These are phyloP conservation scores for Tricholoma sp. DNA, from an alignment of 768 basidiomycete genomes.

Conservation along the genomic window DNA sequence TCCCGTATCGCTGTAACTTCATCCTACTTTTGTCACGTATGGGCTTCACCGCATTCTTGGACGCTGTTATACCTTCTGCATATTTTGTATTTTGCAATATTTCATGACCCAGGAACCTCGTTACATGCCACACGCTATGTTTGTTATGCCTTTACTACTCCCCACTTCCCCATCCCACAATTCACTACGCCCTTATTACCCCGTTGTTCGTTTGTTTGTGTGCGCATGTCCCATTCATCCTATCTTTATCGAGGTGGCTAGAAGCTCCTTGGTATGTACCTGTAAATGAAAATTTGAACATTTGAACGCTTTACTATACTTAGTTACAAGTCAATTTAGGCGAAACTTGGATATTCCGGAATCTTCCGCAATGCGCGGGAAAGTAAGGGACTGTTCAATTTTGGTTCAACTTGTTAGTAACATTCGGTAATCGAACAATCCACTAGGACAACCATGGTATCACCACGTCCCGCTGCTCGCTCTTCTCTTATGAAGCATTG, in stretches of 20 bases:
- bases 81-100: conserved; percentile 7
- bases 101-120: conserved; percentile 11
- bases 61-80: conserved; percentile 20
- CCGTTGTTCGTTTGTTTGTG: conserved; percentile 3
- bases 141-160: conserved; percentile 16
- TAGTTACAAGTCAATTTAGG: too few species aligned
- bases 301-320: conserved; percentile 3
- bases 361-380: conserved; percentile 31
- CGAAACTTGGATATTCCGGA: conserved; percentile 13
- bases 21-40: background rate
- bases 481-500: conserved; percentile 56
- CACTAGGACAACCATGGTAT: conserved; percentile 9
- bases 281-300: conserved; percentile 16
- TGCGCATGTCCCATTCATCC: conserved; percentile 14
- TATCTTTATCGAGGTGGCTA: conserved; percentile 22
- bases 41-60: conserved; percentile 7
- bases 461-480: conserved; percentile 14
- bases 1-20: background rate
- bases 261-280: conserved; percentile 27
- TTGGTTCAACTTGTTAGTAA: too few species aligned
- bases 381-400: conserved; percentile 9
- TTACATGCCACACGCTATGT: conserved; percentile 15
- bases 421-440: conserved; percentile 1
- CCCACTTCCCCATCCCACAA: background rate
- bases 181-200: conserved; percentile 1